A percentile compares a stretch with the other conserved stretches of the same genome.
Conservation (phyloP, 345 rosid species). For the Draba incana region DNA sequence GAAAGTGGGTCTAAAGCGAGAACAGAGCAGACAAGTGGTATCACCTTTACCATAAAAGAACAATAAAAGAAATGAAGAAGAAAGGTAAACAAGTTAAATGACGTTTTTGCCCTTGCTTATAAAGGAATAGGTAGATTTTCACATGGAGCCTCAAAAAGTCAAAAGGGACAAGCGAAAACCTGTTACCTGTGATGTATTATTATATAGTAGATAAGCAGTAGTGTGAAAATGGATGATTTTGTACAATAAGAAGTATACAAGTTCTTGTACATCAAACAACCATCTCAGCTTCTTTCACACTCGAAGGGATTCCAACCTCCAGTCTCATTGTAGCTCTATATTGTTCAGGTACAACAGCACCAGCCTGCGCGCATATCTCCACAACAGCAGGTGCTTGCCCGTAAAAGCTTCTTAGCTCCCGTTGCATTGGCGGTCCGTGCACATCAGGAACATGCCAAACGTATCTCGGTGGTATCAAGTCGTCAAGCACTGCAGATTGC, state of each 20-base stretch:
- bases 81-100: neutral
- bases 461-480: constrained; percentile 88
- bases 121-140: neutral
- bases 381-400: constrained; percentile 95
- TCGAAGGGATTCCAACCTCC: constrained; percentile 82
- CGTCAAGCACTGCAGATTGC: constrained; percentile 86
- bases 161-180: neutral
- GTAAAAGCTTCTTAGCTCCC: constrained; percentile 73
- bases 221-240: constrained; percentile 15
- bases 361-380: constrained; percentile 87
- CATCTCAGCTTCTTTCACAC: constrained; percentile 88
- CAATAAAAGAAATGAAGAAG: neutral
- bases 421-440: constrained; percentile 62
- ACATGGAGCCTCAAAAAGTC: neutral
- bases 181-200: constrained; percentile 19
- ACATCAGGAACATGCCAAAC: constrained; percentile 95
- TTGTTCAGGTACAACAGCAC: constrained; percentile 71
- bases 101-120: neutral
- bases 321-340: constrained; percentile 93
- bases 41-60: constrained; percentile 23
- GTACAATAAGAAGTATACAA: constrained; percentile 31
- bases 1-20: constrained; percentile 12
- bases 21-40: constrained; percentile 37
- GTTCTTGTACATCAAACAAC: constrained; percentile 58
- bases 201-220: neutral